These are phyloP conservation scores for Talaromyces stipitatus DNA, from an alignment of 495 filamentous ascomycete species.

Conservation along the genomic window DNA sequence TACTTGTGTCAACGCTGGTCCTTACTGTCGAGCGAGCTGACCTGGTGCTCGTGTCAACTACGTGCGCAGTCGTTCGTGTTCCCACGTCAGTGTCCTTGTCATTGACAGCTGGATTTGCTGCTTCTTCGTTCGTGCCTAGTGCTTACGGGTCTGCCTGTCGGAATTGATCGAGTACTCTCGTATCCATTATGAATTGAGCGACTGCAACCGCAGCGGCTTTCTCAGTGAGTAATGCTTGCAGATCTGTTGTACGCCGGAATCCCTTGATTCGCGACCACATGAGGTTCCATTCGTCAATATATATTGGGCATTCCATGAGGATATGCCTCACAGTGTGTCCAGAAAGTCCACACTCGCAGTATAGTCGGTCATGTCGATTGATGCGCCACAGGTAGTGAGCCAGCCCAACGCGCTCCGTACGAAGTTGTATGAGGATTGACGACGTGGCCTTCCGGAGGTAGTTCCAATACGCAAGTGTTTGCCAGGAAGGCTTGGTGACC, in stretches of 20 bases:
- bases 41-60: background rate
- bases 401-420: too few relatives aligned
- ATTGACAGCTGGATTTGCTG: background rate
- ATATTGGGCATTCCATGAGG: constrained; percentile 17
- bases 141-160: constrained; percentile 1
- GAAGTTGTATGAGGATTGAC: too few relatives aligned
- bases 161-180: constrained; percentile 21
- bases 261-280: constrained; percentile 12
- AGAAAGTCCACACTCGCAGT: too few relatives aligned
- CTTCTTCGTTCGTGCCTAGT: too few relatives aligned
- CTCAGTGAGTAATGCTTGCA: constrained; percentile 17
- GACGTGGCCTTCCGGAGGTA: too few relatives aligned
- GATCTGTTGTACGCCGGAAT: constrained; percentile 18
- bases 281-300: background rate
- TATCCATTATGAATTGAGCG: constrained; percentile 21
- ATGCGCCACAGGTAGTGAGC: too few relatives aligned
- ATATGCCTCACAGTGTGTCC: too few relatives aligned
- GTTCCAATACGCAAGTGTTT: too few relatives aligned
- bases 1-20: background rate
- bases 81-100: background rate
- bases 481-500: constrained; percentile 3
- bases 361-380: too few relatives aligned
- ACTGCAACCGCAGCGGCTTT: constrained; percentile 20
- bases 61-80: background rate
- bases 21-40: background rate